Evolutionary conservation across 441 rosid species (phyloP).

Genomic region (Biscutella auriculata): DNA sequence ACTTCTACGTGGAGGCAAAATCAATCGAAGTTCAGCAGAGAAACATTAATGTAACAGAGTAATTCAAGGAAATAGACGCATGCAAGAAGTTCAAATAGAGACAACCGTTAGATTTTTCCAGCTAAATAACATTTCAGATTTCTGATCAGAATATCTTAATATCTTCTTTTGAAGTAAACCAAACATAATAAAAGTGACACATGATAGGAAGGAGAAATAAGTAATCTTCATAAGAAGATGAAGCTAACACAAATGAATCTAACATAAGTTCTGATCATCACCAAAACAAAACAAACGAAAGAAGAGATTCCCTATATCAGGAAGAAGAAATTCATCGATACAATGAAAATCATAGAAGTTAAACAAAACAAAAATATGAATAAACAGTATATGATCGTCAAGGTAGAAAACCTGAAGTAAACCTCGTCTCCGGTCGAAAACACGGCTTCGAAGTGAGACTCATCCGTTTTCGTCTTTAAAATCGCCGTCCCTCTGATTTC

Average conservation of each 20-base stretch:
- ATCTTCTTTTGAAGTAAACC: neutral
- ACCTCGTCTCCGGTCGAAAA: too few species aligned
- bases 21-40: neutral
- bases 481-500: too few species aligned
- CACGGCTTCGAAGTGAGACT: too few species aligned
- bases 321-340: neutral
- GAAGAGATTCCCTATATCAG: neutral
- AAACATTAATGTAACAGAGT: neutral
- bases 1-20: neutral
- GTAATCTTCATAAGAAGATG: neutral
- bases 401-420: conserved; percentile 3
- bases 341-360: neutral
- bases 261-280: neutral
- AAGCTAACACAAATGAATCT: neutral
- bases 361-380: neutral
- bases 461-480: too few species aligned
- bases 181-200: neutral
- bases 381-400: conserved; percentile 1
- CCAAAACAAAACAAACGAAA: neutral
- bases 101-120: neutral
- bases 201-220: neutral
- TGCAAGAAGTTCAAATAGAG: neutral
- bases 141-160: neutral
- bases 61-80: neutral
- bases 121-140: neutral